Percentiles rank a stretch among this genome's conserved stretches.
These are phyloP conservation scores for Vigna mungo DNA, from an alignment of 306 rosid species.

Conservation along the genomic window DNA sequence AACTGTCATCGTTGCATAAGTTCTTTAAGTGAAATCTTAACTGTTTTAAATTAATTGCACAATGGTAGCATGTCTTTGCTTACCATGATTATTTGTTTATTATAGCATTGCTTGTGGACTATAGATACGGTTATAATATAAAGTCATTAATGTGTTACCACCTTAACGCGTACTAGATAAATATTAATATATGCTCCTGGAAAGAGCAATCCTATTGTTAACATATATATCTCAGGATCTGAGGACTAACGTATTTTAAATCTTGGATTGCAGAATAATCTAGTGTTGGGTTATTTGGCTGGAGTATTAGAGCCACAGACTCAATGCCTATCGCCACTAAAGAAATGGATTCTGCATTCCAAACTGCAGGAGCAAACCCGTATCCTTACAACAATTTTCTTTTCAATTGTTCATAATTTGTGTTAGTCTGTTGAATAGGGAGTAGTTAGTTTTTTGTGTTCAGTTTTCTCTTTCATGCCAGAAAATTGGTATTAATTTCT, in stretches of 20 bases:
- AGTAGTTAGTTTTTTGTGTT: neutral
- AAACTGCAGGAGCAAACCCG: conserved; percentile 79
- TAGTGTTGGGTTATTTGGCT: conserved; percentile 31
- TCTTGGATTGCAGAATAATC: conserved; percentile 50
- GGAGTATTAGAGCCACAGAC: conserved; percentile 49
- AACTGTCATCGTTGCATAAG: neutral
- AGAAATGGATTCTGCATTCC: conserved; percentile 79
- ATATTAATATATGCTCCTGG: conserved; percentile 2
- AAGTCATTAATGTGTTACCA: conserved; percentile 19
- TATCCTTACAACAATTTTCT: conserved; percentile 69
- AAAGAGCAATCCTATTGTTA: neutral
- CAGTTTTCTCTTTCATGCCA: neutral
- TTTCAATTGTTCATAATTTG: conserved; percentile 27
- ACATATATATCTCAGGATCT: conserved; percentile 9
- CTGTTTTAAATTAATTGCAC: conserved; percentile 34
- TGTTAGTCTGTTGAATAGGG: conserved; percentile 1
- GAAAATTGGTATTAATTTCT: conserved; percentile 7
- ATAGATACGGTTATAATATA: conserved; percentile 15
- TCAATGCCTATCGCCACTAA: conserved; percentile 73
- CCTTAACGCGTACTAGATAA: conserved; percentile 17
- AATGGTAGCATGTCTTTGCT: conserved; percentile 33
- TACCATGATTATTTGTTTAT: conserved; percentile 24
- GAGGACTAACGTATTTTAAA: conserved; percentile 37
- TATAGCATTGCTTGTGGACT: neutral
- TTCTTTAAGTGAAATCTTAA: conserved; percentile 27